phyloP scores from a whole-genome alignment of 2,329 filamentous ascomycete species.

The Arachnomyces sp. region DNA sequence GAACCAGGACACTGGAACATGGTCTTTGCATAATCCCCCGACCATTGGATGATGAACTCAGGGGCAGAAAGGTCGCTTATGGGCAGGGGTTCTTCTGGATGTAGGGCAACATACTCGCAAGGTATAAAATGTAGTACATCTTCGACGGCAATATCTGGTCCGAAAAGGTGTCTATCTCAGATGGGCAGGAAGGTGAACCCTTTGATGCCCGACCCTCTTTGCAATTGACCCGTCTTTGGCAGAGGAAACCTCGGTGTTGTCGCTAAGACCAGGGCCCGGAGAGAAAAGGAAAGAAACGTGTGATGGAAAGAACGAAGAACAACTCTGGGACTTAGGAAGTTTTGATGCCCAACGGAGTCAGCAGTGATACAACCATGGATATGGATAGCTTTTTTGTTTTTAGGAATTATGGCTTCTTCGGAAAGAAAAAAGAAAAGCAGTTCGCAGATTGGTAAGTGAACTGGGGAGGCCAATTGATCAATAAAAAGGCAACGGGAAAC shows the following conservation, averaged over 20 bases:
- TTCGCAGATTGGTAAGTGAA: slow-evolving; percentile 12
- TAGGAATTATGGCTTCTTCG: slow-evolving; percentile 10
- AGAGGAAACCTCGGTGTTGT: no score
- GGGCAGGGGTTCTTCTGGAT: slow-evolving; percentile 5
- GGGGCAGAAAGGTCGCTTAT: no score
- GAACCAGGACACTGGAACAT: no score
- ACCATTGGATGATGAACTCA: no score
- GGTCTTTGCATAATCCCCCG: no score
- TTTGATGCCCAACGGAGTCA: slow-evolving; percentile 11
- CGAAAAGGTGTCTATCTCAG: slow-evolving; percentile 14
- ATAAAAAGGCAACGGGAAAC: slow-evolving; percentile 7
- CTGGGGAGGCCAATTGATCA: slow-evolving; percentile 6
- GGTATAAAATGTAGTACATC: slow-evolving; percentile 53
- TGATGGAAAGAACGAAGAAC: slow-evolving; percentile 11
- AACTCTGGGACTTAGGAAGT: background rate
- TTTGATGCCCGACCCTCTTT: slow-evolving; percentile 7
- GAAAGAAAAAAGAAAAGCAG: slow-evolving; percentile 13
- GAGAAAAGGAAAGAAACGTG: slow-evolving; percentile 10
- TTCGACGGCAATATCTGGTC: slow-evolving; percentile 14
- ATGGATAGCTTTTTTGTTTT: slow-evolving; percentile 7
- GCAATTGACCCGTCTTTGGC: background rate
- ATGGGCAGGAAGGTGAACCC: slow-evolving; percentile 4
- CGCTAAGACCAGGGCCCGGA: no score
- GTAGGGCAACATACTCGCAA: slow-evolving; percentile 57
- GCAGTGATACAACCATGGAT: slow-evolving; percentile 5